Percentiles rank a stretch among this genome's conserved stretches.
phyloP scores from a whole-genome alignment of 2,329 filamentous ascomycete genomes.

The Hypoxylon sp. region DNA sequence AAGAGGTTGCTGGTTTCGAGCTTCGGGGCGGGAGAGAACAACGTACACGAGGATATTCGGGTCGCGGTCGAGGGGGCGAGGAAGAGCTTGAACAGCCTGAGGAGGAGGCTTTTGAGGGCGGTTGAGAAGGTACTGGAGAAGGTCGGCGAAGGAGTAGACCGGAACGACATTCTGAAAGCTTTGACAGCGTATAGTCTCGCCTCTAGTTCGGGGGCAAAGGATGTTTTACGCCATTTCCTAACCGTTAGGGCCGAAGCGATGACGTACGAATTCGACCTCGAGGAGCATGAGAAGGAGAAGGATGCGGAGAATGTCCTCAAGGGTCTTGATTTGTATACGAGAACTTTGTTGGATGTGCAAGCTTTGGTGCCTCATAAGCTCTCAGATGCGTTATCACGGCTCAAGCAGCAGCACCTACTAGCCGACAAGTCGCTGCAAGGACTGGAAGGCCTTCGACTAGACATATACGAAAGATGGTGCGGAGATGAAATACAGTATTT shows the following conservation, averaged over 20 bases:
- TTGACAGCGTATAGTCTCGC: conserved; percentile 85
- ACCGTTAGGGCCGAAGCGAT: conserved; percentile 78
- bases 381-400: conserved; percentile 72
- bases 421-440: conserved; percentile 74
- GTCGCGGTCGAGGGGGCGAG: conserved; percentile 68
- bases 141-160: conserved; percentile 63
- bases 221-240: conserved; percentile 83
- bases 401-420: conserved; percentile 79
- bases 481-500: conserved; percentile 85
- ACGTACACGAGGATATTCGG: conserved; percentile 50
- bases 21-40: conserved; percentile 65
- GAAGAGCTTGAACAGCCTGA: conserved; percentile 71
- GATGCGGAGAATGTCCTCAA: conserved; percentile 66
- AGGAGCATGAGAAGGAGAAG: conserved; percentile 57
- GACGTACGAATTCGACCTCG: conserved; percentile 67
- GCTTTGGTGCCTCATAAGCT: conserved; percentile 78
- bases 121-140: conserved; percentile 77
- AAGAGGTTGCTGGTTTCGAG: conserved; percentile 80
- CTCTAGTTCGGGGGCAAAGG: conserved; percentile 81
- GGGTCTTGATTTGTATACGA: conserved; percentile 78
- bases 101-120: conserved; percentile 71
- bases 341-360: conserved; percentile 82
- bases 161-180: conserved; percentile 73
- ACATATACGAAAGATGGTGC: conserved; percentile 83
- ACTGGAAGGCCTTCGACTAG: conserved; percentile 78